Percentiles rank a stretch among this genome's conserved stretches.
Evolutionary conservation across 345 rosid species (phyloP).

Genomic region (Gossypium stocksii): DNA sequence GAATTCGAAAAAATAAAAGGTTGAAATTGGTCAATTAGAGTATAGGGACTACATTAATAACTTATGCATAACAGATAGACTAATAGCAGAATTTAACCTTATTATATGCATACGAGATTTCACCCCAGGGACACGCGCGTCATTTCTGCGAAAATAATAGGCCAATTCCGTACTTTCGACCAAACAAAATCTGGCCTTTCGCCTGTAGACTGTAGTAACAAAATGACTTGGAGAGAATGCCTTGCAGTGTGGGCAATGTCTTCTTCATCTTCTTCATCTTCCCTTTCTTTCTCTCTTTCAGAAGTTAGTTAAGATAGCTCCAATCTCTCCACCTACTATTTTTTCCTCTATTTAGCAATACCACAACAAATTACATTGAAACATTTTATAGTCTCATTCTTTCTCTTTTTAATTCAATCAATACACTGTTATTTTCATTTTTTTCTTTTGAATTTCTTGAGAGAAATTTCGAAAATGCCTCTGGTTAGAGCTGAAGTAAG

Average conservation of each 20-base stretch:
- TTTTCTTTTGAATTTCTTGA: not conserved
- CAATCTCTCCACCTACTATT: conserved; percentile 50
- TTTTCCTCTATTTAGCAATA: not conserved
- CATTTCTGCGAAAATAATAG: not conserved
- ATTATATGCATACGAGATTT: too few species aligned
- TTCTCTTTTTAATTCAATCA: conserved; percentile 8
- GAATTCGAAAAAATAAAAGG: too few species aligned
- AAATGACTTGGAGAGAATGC: conserved; percentile 38
- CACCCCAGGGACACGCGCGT: not conserved
- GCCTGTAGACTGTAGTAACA: not conserved
- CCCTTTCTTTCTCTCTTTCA: conserved; percentile 24
- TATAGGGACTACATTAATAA: too few species aligned
- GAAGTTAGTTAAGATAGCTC: conserved; percentile 86
- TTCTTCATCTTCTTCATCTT: conserved; percentile 20
- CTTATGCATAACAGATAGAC: too few species aligned
- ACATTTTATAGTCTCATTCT: not conserved
- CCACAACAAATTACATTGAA: not conserved
- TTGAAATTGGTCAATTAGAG: too few species aligned
- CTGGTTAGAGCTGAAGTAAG: conserved; percentile 61
- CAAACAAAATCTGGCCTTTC: not conserved
- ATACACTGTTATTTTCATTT: not conserved
- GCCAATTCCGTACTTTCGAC: conserved; percentile 21
- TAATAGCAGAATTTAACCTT: too few species aligned
- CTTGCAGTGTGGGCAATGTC: conserved; percentile 80
- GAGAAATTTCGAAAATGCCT: conserved; percentile 45